Base-by-base conservation (phyloP, 768 basidiomycete genomes). In the Asterophora lycoperdoides region DNA sequence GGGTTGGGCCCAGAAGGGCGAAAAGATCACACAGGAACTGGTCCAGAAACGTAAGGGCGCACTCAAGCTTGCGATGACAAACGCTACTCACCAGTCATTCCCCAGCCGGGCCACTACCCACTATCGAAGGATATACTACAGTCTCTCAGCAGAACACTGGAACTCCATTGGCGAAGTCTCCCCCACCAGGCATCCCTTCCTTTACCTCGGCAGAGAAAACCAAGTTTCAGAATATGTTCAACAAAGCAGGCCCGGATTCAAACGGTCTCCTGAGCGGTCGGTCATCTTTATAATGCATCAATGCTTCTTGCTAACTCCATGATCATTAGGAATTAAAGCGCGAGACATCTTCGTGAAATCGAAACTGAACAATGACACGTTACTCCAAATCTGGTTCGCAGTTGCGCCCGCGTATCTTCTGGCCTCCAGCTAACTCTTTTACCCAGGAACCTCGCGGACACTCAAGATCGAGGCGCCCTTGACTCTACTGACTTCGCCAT, bases 401-500 rank as follows among this genome's bases (percentile, higher is more conserved):
- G 14, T 43, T 43, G 17, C 23, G 13, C 39, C 39, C 40, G 29
- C 18, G 30, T 34, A 20, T 47, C 17, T 46, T 30, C 20, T 41
- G 36, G 28, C 11, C 11, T 48, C 59, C 17, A 52, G 46, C 49
- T 43, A 41, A 44, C 33, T 36, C 32, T 38, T 34, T 40, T 29
- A 8, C 20, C 3, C 58, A 96, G 93, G 94, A 86, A 78, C 54
- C 78, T 99, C 33, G 88, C 94, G n/a, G 96, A 99, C 66, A 94
- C 93, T 3, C 89, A 94, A 67, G 81, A 88, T 56, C 80, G 96
- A 52, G 95, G 96, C 44, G 72, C 77, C 10, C 83, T 99, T 51
- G 96, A 99, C 64, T 71, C 82, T 13, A 76, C 86, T 38, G 96
- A 99, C 68, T 99, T 99, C 63, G 85, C 88, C 51, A 82, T 99